phyloP scores from a whole-genome alignment of 2,329 filamentous ascomycete genomes.

The Colletotrichum camelliae region DNA sequence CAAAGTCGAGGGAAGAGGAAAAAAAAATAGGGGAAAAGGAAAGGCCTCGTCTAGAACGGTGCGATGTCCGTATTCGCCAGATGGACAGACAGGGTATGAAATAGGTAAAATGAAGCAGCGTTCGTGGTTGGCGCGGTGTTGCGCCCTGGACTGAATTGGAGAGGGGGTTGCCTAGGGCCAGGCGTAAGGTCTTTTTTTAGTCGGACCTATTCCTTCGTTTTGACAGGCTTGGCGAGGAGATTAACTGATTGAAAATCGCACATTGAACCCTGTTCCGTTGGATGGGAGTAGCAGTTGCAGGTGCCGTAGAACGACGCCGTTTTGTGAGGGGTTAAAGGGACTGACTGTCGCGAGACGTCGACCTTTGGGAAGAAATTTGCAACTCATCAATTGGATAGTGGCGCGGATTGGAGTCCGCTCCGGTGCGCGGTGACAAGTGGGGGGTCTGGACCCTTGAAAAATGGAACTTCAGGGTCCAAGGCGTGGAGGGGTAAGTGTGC shows the following conservation, averaged over 20 bases:
- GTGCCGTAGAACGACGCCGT: constrained; percentile 1
- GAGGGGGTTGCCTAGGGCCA: not conserved
- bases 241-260: not conserved
- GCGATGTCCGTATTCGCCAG: not conserved
- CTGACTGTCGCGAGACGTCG: not conserved
- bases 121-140: not conserved
- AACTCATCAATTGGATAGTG: constrained; percentile 16
- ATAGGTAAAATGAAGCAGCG: not conserved
- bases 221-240: not conserved
- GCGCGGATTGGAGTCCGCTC: constrained; percentile 13
- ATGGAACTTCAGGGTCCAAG: constrained; percentile 22
- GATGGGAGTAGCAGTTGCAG: not conserved
- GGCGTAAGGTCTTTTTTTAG: not conserved
- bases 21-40: not conserved
- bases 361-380: constrained; percentile 16
- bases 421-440: constrained; percentile 17
- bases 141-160: not conserved
- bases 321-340: not conserved
- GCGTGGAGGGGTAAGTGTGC: constrained; percentile 16
- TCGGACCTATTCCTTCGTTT: not conserved
- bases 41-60: not conserved
- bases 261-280: not conserved
- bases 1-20: not conserved
- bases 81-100: not conserved
- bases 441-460: constrained; percentile 21